phyloP scores from a whole-genome alignment of 2,329 filamentous ascomycete species.

The Aureobasidium mangrovei region DNA sequence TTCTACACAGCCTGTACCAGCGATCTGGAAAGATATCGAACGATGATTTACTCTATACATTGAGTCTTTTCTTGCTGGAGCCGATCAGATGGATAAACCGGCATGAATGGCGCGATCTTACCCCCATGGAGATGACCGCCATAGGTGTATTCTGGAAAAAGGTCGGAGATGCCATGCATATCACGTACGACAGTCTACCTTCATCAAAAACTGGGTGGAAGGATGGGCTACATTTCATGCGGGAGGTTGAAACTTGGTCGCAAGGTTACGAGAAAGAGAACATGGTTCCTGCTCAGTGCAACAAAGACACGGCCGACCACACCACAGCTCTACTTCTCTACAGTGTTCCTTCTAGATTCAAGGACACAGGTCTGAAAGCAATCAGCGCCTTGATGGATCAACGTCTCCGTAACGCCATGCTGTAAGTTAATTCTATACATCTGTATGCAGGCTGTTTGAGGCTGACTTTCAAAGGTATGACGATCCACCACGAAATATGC shows the following conservation, averaged over 20 bases:
- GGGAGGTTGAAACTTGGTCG: slow-evolving; percentile 44
- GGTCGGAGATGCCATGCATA: slow-evolving; percentile 61
- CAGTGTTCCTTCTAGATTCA: slow-evolving; percentile 40
- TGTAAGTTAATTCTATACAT: slow-evolving; percentile 36
- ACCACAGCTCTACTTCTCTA: slow-evolving; percentile 54
- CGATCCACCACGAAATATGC: slow-evolving; percentile 28
- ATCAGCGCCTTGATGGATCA: slow-evolving; percentile 56
- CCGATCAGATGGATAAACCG: slow-evolving; percentile 53
- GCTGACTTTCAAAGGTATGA: slow-evolving; percentile 24
- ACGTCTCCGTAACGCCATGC: slow-evolving; percentile 55
- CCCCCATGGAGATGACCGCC: slow-evolving; percentile 59
- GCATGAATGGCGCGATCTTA: slow-evolving; percentile 63
- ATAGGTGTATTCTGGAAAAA: slow-evolving; percentile 59
- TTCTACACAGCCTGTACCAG: slow-evolving; percentile 50
- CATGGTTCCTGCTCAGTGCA: slow-evolving; percentile 43
- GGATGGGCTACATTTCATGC: slow-evolving; percentile 45
- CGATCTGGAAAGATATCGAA: slow-evolving; percentile 51
- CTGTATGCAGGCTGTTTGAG: slow-evolving; percentile 18
- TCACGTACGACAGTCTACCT: slow-evolving; percentile 42
- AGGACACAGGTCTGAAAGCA: slow-evolving; percentile 42
- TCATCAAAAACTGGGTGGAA: slow-evolving; percentile 34
- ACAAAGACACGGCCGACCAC: slow-evolving; percentile 42
- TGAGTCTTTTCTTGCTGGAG: slow-evolving; percentile 57
- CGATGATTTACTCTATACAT: slow-evolving; percentile 56
- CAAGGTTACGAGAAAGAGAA: slow-evolving; percentile 48